These are phyloP conservation scores for Linum trigynum DNA, from an alignment of 345 rosid genomes.

Conservation along the genomic window DNA sequence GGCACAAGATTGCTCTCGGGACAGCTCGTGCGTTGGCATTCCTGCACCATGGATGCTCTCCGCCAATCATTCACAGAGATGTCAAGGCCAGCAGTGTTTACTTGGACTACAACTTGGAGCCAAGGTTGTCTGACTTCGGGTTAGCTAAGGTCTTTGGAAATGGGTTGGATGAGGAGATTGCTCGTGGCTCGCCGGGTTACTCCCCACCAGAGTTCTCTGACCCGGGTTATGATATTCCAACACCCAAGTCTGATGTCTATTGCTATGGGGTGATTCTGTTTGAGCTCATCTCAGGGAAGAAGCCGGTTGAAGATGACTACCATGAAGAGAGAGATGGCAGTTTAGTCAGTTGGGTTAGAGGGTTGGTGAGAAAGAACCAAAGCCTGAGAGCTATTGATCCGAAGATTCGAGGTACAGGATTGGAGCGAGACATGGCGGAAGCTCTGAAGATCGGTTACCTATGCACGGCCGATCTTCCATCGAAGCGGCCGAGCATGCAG, in stretches of 20 bases:
- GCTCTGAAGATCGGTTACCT: slow-evolving; percentile 86
- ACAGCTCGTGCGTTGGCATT: slow-evolving; percentile 82
- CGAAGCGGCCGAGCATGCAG: slow-evolving; percentile 89
- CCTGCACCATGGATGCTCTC: slow-evolving; percentile 89
- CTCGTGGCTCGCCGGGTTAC: slow-evolving; percentile 68
- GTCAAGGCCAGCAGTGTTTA: slow-evolving; percentile 83
- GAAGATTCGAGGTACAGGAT: slow-evolving; percentile 56
- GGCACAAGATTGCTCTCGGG: slow-evolving; percentile 79
- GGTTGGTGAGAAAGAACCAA: slow-evolving; percentile 56
- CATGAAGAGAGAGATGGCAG: slow-evolving; percentile 45
- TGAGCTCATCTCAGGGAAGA: slow-evolving; percentile 78
- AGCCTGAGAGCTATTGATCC: slow-evolving; percentile 60
- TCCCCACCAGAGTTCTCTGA: slow-evolving; percentile 70
- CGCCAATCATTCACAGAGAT: slow-evolving; percentile 74
- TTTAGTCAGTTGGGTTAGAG: slow-evolving; percentile 71
- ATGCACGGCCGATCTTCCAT: slow-evolving; percentile 80
- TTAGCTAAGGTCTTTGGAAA: slow-evolving; percentile 74
- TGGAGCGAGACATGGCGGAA: slow-evolving; percentile 62
- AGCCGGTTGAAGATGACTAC: slow-evolving; percentile 60
- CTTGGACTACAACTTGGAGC: slow-evolving; percentile 69
- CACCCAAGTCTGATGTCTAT: slow-evolving; percentile 78
- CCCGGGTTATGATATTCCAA: slow-evolving; percentile 44
- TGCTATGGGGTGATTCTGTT: slow-evolving; percentile 82
- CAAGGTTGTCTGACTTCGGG: slow-evolving; percentile 84
- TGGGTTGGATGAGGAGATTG: slow-evolving; percentile 58